Evolutionary conservation across 1,284 basidiomycete genomes (phyloP), one percentile per base, ranked within the genome.

Genomic region (Wallemia hederae): DNA sequence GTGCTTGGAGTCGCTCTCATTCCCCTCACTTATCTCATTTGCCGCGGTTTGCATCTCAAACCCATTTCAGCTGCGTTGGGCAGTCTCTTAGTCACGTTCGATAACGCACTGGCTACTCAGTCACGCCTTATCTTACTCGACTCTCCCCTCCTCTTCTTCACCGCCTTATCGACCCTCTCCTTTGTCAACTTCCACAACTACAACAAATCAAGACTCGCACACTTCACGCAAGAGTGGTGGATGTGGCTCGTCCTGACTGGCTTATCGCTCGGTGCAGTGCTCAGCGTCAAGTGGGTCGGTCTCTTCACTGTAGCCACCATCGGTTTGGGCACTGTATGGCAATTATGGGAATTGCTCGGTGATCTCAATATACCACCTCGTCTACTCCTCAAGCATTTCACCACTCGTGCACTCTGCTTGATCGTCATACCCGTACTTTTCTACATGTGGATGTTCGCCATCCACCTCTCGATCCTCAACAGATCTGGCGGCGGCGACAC

Each of bases 231-330:
- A 5, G 71, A 74, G 1, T 98, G 94, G 92, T 99, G 94, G 94
- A 74, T 75, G 0, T 92, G 88, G 81, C 81, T 98, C 24, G 72
- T 77, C n/a, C 76, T 94, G 49, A 85, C 87, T 0, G 94, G 94
- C 33, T 74, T 90, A 22, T 80, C 81, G 0, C 80, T 99, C 22
- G 94, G 94, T 55, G 87, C 89, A 1, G 89, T 94, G 39, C 79
- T 85, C 56, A 85, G 82, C 67, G 90, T 86, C 73, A 99, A 98
- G 72, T 98, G 94, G 94, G 92, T 98, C 60, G 94, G 94, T 5
- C 75, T 99, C 29, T 97, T 99, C 73, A 98, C 91, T n/a, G 89
- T 98, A 65, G 89, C 91, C 5, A 92, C 91, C 2, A 74, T 98
- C 61, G 94, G 92, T 17, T 68, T 85, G 26, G 81, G 81, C 65